Evolutionary conservation across 2,329 filamentous ascomycete species (phyloP).

Genomic region (Hypoxylon sp.): DNA sequence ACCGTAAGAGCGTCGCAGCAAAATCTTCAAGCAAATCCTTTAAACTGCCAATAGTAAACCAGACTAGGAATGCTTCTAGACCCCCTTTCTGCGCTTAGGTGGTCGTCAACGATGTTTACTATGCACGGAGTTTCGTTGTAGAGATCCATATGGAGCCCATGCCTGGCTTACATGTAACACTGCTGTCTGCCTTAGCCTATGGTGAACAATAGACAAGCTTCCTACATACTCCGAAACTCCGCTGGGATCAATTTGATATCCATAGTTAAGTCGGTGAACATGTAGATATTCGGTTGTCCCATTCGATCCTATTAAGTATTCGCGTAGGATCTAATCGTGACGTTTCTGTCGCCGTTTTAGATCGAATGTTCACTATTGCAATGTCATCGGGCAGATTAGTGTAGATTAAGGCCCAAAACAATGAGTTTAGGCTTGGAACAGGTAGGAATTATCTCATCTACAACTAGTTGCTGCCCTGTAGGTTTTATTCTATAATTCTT

Average conservation of each 20-base stretch:
- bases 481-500: not conserved
- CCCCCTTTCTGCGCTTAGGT: not conserved
- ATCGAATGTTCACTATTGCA: not conserved
- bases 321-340: not conserved
- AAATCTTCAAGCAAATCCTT: not conserved
- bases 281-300: not conserved
- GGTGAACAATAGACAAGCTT: not conserved
- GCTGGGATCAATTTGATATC: not conserved
- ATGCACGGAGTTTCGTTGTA: not conserved
- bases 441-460: not conserved
- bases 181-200: not conserved
- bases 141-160: not conserved
- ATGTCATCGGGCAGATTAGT: not conserved
- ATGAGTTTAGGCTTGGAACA: not conserved
- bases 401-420: not conserved
- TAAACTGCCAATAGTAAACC: not conserved
- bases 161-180: not conserved
- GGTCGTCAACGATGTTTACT: not conserved
- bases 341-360: not conserved
- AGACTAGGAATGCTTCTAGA: not conserved
- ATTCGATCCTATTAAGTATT: not conserved
- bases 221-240: not conserved
- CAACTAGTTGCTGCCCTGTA: not conserved
- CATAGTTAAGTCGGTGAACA: not conserved
- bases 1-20: not conserved